Base-by-base conservation (phyloP, 257 asterid genomes). In the Rhazya stricta region DNA sequence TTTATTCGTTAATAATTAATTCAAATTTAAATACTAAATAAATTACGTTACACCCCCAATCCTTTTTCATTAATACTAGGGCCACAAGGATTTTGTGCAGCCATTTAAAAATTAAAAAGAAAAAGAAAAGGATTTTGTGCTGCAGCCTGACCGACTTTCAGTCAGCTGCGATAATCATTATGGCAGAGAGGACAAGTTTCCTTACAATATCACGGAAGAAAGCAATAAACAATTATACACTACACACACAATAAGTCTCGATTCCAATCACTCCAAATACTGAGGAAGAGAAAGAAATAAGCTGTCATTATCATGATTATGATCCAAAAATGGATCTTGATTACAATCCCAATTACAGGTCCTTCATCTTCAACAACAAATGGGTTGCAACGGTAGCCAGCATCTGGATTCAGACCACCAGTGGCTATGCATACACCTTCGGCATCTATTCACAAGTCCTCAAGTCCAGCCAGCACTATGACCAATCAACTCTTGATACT, bases 401-500 rank as follows among this genome's bases (percentile, higher is more conserved):
- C 69, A 78, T 81, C 18, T 84, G 87, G 87, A 81, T 84, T 67
- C 87, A 84, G 36, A 72, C 76, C 79, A 84, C 85, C 58, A 74
- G 83, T 18, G 87, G 87, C 74, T 78, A 82, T 15, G 81, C 78
- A 54, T 84, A 84, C 81, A 79, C 87, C 50, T 84, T 84, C 75
- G 78, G 75, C 69, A 70, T 81, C 53, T 81, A 84, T 69, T 81
- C 87, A 0, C 77, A 77, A 8, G 30, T 73, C 68, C 83, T 84
- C 73, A 84, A 84, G 67, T 48, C 83, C 46, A 76, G 30, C 63
- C 81, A 53, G 46, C 72, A 76, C 48, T 94, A 92, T 81, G 79
- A 81, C 72, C 98, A 94, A 77, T 91, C 98, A 18, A 89, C 97
- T 18, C 98, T 94, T 83, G 84, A 79, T 86, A 83, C 91, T 3